A percentile compares a stretch with the other conserved stretches of the same genome.
These are phyloP conservation scores for Penicillium herquei DNA, from an alignment of 495 filamentous ascomycete species.

Conservation along the genomic window DNA sequence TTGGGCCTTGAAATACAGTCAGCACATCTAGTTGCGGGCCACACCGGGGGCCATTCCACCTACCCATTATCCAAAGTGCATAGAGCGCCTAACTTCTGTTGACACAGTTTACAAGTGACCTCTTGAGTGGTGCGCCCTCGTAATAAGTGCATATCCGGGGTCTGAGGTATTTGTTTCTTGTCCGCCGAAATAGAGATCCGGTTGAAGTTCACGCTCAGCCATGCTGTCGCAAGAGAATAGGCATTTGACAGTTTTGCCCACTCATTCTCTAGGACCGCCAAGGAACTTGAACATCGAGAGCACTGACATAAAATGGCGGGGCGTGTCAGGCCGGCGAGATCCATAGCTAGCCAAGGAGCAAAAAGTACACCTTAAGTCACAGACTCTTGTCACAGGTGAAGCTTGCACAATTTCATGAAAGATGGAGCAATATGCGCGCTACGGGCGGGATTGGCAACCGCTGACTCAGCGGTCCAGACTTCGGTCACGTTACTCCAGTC, in stretches of 20 bases:
- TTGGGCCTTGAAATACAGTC: slow-evolving; percentile 31
- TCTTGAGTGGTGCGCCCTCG: slow-evolving; percentile 45
- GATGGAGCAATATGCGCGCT: too few species aligned
- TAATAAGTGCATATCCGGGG: slow-evolving; percentile 39
- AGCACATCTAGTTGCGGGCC: background rate
- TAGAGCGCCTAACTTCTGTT: slow-evolving; percentile 42
- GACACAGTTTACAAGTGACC: slow-evolving; percentile 44
- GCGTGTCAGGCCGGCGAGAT: slow-evolving; percentile 37
- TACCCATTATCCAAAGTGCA: slow-evolving; percentile 43
- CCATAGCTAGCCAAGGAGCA: slow-evolving; percentile 29
- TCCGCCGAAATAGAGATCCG: slow-evolving; percentile 43
- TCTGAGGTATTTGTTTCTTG: slow-evolving; percentile 42
- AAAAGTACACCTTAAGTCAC: background rate
- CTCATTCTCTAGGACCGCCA: slow-evolving; percentile 49
- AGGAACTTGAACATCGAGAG: slow-evolving; percentile 44
- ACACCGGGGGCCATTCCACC: slow-evolving; percentile 11
- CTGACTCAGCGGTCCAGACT: slow-evolving; percentile 26
- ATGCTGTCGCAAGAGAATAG: slow-evolving; percentile 41
- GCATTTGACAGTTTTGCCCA: slow-evolving; percentile 46
- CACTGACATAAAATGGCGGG: slow-evolving; percentile 45
- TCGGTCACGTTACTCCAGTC: background rate
- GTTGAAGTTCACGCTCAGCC: slow-evolving; percentile 45
- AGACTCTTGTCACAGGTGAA: background rate
- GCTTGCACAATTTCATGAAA: too few species aligned
- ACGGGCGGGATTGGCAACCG: background rate